A percentile compares a stretch with the other conserved stretches of the same genome.
These are phyloP conservation scores for Schwanniomyces vanrijiae DNA, from an alignment of 805 yeast genomes.

Conservation along the genomic window DNA sequence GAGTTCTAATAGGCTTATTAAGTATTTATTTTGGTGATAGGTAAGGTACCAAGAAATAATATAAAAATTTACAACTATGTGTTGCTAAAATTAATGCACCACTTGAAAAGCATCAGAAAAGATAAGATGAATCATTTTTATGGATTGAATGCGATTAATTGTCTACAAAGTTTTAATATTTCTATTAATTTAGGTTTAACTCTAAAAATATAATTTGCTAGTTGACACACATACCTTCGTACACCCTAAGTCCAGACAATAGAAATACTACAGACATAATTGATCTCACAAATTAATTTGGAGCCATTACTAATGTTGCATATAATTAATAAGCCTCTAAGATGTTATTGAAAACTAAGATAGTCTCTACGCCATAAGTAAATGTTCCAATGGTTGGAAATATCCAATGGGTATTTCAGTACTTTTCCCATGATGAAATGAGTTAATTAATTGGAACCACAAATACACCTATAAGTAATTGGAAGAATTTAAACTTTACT, in stretches of 20 bases:
- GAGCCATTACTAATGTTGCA: conserved; percentile 63
- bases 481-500: conserved; percentile 77
- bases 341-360: conserved; percentile 55
- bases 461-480: conserved; percentile 67
- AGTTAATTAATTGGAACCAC: conserved; percentile 73
- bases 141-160: too few species aligned
- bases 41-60: too few species aligned
- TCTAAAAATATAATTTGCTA: conserved; percentile 60
- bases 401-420: conserved; percentile 67
- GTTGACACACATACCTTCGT: conserved; percentile 43
- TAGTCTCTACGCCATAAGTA: conserved; percentile 39
- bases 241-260: conserved; percentile 51
- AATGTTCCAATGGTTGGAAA: conserved; percentile 48
- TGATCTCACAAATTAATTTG: conserved; percentile 56
- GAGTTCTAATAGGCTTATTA: too few species aligned
- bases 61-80: too few species aligned
- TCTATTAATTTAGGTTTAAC: conserved; percentile 32
- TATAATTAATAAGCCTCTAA: conserved; percentile 53
- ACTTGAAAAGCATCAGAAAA: too few species aligned
- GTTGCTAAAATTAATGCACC: too few species aligned
- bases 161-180: too few species aligned
- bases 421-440: conserved; percentile 83
- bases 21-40: too few species aligned
- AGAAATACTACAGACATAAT: conserved; percentile 58
- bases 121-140: too few species aligned